A percentile compares a stretch with the other conserved stretches of the same genome.
These are phyloP conservation scores for Penicilliopsis zonata DNA, from an alignment of 495 filamentous ascomycete species.

Conservation along the genomic window DNA sequence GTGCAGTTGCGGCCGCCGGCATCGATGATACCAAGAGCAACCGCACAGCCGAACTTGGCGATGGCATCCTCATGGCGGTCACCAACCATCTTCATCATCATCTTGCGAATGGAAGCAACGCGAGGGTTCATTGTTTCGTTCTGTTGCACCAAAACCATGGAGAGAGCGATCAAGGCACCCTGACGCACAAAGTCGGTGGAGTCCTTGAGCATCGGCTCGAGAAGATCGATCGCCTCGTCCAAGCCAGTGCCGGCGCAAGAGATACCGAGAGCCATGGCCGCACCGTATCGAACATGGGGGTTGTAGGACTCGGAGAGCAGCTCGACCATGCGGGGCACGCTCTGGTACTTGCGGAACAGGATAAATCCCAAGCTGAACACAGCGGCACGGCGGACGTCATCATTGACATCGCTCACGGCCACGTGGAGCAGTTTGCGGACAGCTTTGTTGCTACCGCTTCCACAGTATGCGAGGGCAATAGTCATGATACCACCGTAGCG, in stretches of 20 bases:
- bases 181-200: constrained; percentile 97
- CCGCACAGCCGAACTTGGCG: constrained; percentile 94
- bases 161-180: constrained; percentile 84
- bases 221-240: constrained; percentile 90
- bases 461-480: constrained; percentile 95
- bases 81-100: constrained; percentile 77
- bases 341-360: constrained; percentile 93
- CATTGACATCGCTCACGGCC: constrained; percentile 95
- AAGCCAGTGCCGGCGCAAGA: constrained; percentile 94
- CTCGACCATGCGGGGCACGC: constrained; percentile 98
- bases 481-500: constrained; percentile 98
- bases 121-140: constrained; percentile 94
- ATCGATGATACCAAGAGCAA: constrained; percentile 95
- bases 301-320: constrained; percentile 97
- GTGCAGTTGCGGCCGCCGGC: constrained; percentile 97
- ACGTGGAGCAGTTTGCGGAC: constrained; percentile 94
- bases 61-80: constrained; percentile 98
- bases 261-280: constrained; percentile 96
- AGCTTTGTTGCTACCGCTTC: constrained; percentile 95
- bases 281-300: constrained; percentile 95
- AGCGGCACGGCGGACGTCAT: constrained; percentile 93
- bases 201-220: constrained; percentile 99
- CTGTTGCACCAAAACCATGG: constrained; percentile 98
- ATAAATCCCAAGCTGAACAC: constrained; percentile 99
- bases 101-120: constrained; percentile 69